Conservation (phyloP, 495 filamentous ascomycete species). For the Neurospora intermedia region DNA sequence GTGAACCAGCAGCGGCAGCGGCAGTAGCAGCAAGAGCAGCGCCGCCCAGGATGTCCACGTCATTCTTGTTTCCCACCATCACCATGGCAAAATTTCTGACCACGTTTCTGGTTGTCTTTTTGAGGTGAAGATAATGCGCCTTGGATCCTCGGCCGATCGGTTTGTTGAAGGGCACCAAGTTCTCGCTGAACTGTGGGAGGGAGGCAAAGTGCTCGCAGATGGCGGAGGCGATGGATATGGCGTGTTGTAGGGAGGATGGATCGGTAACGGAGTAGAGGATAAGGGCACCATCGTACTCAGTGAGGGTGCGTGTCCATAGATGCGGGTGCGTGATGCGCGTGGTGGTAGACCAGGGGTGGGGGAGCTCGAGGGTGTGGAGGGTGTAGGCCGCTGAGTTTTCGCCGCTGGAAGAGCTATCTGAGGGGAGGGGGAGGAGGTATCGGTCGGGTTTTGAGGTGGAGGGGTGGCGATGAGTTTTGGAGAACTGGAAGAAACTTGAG, state of each 20-base stretch:
- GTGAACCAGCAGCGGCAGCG: background rate
- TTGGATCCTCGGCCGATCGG: background rate
- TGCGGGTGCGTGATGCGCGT: background rate
- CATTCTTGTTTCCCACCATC: slow-evolving; percentile 28
- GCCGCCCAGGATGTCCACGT: slow-evolving; percentile 5
- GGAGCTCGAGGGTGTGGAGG: slow-evolving; percentile 30
- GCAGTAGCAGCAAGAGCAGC: background rate
- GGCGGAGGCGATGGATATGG: slow-evolving; percentile 19
- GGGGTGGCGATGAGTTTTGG: background rate
- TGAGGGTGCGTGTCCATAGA: slow-evolving; percentile 24
- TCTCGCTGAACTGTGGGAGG: background rate
- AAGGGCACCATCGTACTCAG: slow-evolving; percentile 25
- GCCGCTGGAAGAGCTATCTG: background rate
- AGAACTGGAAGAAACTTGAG: background rate
- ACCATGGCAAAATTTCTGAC: slow-evolving; percentile 22
- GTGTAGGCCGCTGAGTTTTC: slow-evolving; percentile 15
- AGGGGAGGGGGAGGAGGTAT: slow-evolving; percentile 22
- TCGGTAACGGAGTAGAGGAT: slow-evolving; percentile 30
- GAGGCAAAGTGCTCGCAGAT: slow-evolving; percentile 16
- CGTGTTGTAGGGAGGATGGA: slow-evolving; percentile 20
- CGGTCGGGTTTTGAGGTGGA: slow-evolving; percentile 23
- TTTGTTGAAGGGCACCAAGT: background rate
- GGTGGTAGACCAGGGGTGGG: slow-evolving; percentile 8
- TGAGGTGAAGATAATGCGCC: background rate
- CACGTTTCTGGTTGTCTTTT: background rate